These are phyloP conservation scores for Candida ascalaphidarum DNA, from an alignment of 805 yeast species.

Conservation along the genomic window DNA sequence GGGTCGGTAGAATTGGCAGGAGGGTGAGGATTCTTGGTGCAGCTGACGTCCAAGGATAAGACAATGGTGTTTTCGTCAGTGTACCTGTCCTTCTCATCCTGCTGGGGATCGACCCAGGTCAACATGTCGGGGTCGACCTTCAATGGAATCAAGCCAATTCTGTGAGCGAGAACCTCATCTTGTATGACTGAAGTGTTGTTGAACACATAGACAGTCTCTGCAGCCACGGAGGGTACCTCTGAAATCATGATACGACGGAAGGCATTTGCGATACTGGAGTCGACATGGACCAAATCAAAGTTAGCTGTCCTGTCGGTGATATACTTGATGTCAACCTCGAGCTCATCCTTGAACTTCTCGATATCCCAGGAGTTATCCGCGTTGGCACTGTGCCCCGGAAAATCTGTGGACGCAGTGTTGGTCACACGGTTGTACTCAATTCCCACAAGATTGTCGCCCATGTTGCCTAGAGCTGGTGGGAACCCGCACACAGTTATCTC, in stretches of 20 bases:
- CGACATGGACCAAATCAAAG: conserved; percentile 80
- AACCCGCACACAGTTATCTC: too few relatives aligned
- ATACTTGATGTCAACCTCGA: conserved; percentile 60
- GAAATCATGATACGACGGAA: conserved; percentile 95
- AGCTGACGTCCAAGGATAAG: conserved; percentile 68
- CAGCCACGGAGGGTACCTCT: conserved; percentile 94
- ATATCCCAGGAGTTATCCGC: conserved; percentile 76
- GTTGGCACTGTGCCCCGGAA: conserved; percentile 72
- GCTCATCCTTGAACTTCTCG: conserved; percentile 62
- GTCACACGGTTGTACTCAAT: conserved; percentile 88
- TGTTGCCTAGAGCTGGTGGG: too few relatives aligned
- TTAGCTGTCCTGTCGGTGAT: conserved; percentile 65
- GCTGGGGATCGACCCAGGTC: conserved; percentile 67
- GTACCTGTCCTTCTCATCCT: conserved; percentile 56
- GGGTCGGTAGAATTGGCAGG: conserved; percentile 75
- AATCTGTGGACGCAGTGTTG: conserved; percentile 81
- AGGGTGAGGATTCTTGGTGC: conserved; percentile 82
- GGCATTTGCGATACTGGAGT: conserved; percentile 92
- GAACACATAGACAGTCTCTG: conserved; percentile 83
- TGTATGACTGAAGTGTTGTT: conserved; percentile 96
- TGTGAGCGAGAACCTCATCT: conserved; percentile 93
- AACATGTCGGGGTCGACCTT: conserved; percentile 85
- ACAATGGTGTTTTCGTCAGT: conserved; percentile 89
- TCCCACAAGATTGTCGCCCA: too few relatives aligned
- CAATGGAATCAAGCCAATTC: conserved; percentile 89